Evolutionary conservation across 192 early-diverging fungal genomes (phyloP), one percentile per base, ranked within the genome.

Genomic region (Podila horticola): DNA sequence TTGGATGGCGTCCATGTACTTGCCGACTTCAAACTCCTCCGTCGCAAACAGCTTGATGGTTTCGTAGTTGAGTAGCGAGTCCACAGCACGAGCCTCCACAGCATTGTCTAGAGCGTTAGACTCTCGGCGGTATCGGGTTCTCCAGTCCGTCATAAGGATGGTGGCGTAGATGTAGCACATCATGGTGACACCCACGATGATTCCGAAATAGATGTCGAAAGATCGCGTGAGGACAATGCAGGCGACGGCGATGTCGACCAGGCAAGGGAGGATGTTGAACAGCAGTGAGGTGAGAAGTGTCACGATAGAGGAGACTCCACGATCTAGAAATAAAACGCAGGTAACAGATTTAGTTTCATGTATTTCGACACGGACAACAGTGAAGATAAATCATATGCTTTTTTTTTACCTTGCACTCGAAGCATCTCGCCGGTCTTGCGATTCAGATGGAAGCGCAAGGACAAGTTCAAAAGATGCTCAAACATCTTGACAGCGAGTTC

Each of bases 51-150:
- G 82, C 66, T 99, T 98, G 71, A 99, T 97, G 17, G 96, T 92
- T 82, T 99, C 98, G 75, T 95, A 97, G 74, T 99, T 99, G 52
- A 99, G 90, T 30, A 99, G 84, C 34, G 97, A 96, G 82, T 99
- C 98, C 1, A 97, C 97, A 20, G 87, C 88, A 15, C 88, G 88
- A 8, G 92, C 91, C 65, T 93, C 90, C 79, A 92, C 90, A 48
- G 88, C 91, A 69, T 92, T 91, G 81, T 96, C 95, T 51, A 95
- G 83, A 17, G 90, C 86, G 74, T 91, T 94, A 72, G 91, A 91
- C 52, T 86, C 85, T 24, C 92, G 83, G 26, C 95, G 88, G 84
- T 94, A 94, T 33, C 89, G 83, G 31, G 90, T 92, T 67, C 91
- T 88, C 93, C 94, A 95, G 67, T 96, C 95, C 12, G 95, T 96